Conservation (phyloP, 2,329 filamentous ascomycete genomes). For the Fusarium sororula region DNA sequence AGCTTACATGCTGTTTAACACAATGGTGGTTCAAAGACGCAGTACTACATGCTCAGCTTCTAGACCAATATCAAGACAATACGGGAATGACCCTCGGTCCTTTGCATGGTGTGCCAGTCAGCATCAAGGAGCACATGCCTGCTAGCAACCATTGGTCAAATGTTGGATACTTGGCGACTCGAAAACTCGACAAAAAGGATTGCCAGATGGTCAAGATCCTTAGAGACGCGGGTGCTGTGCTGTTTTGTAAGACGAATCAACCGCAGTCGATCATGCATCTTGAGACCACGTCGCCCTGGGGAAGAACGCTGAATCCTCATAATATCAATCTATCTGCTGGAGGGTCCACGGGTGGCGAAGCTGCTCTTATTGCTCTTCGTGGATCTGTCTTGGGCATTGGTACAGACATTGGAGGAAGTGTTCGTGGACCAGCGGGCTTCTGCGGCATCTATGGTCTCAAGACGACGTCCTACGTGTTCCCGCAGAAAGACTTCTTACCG, state of each 20-base stretch:
- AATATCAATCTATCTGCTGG: conserved; percentile 68
- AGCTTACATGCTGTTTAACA: conserved; percentile 61
- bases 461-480: conserved; percentile 38
- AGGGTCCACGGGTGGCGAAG: conserved; percentile 68
- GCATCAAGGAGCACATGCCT: conserved; percentile 63
- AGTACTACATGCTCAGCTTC: conserved; percentile 48
- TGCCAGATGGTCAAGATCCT: conserved; percentile 66
- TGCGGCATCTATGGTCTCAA: conserved; percentile 43
- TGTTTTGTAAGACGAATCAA: conserved; percentile 65
- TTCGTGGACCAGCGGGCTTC: conserved; percentile 43
- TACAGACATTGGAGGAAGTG: conserved; percentile 51
- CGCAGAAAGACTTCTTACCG: conserved; percentile 38
- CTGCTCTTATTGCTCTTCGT: conserved; percentile 49
- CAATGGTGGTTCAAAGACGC: conserved; percentile 63
- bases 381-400: conserved; percentile 52
- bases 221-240: conserved; percentile 62
- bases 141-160: conserved; percentile 59
- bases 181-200: conserved; percentile 58
- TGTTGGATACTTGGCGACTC: conserved; percentile 60
- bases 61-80: conserved; percentile 53
- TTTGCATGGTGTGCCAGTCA: conserved; percentile 39
- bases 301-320: conserved; percentile 67
- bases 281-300: conserved; percentile 68
- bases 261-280: conserved; percentile 64
- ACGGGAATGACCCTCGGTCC: conserved; percentile 45